phyloP scores from a whole-genome alignment of 2,329 filamentous ascomycete genomes.

The Beauveria rudraprayagi region DNA sequence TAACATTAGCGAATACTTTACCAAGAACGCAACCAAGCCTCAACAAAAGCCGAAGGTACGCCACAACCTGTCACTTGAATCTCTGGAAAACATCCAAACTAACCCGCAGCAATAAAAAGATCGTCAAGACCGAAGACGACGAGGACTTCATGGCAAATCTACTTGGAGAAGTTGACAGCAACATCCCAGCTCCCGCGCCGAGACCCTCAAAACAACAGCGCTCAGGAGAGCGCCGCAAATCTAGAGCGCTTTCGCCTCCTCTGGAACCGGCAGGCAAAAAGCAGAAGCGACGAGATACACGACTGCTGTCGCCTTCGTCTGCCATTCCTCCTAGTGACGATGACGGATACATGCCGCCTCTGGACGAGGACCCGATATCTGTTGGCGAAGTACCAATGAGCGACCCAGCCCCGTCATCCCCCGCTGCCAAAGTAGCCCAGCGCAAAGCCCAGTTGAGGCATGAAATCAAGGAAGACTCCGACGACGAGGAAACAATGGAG shows the following conservation, averaged over 20 bases:
- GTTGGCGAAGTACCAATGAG: constrained; percentile 62
- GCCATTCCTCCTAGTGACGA: constrained; percentile 40
- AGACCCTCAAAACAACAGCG: constrained; percentile 56
- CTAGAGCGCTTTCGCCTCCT: constrained; percentile 71
- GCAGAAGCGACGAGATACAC: constrained; percentile 44
- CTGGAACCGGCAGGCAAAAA: constrained; percentile 48
- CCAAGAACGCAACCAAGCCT: constrained; percentile 57
- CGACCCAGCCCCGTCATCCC: constrained; percentile 80
- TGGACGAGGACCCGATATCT: constrained; percentile 52
- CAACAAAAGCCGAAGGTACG: constrained; percentile 75
- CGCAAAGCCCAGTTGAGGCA: constrained; percentile 53
- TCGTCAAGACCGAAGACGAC: constrained; percentile 74
- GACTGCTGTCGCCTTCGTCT: constrained; percentile 37
- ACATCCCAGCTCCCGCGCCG: constrained; percentile 48
- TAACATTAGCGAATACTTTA: constrained; percentile 93
- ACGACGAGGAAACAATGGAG: constrained; percentile 80
- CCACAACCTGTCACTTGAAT: background rate
- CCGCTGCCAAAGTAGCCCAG: constrained; percentile 68
- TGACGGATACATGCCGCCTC: constrained; percentile 45
- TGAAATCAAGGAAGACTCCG: constrained; percentile 57
- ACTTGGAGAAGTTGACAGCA: constrained; percentile 80
- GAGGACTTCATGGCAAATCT: constrained; percentile 79
- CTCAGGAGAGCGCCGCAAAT: constrained; percentile 68
- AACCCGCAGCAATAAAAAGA: constrained; percentile 34
- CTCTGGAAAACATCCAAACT: constrained; percentile 5